Base-by-base conservation (phyloP, 108 stramenopile species). In the Conticribra weissflogii region DNA sequence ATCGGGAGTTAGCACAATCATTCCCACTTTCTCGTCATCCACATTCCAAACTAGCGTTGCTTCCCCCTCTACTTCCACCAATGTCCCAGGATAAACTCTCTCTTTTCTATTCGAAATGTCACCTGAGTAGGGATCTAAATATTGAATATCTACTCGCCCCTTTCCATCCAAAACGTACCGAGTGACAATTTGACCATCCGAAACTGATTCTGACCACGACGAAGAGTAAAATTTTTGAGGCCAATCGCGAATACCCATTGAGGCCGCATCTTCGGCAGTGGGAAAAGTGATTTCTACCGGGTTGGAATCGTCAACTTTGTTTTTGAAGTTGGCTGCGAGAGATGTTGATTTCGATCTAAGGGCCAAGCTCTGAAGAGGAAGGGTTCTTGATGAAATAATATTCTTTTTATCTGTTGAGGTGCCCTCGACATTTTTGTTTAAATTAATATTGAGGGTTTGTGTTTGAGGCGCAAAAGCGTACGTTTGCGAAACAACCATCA, bases 1-100 rank as follows among this genome's bases (percentile, higher is more conserved):
- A 9, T 63, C 66, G 1, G 88, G 88, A 1, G 88, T 86, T 46
- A 89, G 58, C n/a, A 89, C 55, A 53, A 89, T 86, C 76, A 89
- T 81, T 8, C 85, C 85, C 33, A 50, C 45, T 2, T 68, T 66
- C 28, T 32, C 63, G 57, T 81, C 62, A 36, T 56, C 54, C n/a
- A 76, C 72, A 28, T 76, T 51, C 88, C 88, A 89, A 14, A 23
- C n/a, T 53, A 89, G 55, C 27, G 50, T 63, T 15, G 83, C 84
- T 44, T 76, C 69, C 7, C 84, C 85, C 31, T 73, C 69, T 18
- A 87, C 84, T 54, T 89, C 86, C 0, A 89, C 68, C 56, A 89
- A 64, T 1, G 84, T 83, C 2, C 88, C 88, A 1, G 86, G 84
- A 62, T 74, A 73, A 14, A 78, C 52, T 28, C 77, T 52, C 16